phyloP scores from a whole-genome alignment of 331 rosid species.

The Quercus phellos region DNA sequence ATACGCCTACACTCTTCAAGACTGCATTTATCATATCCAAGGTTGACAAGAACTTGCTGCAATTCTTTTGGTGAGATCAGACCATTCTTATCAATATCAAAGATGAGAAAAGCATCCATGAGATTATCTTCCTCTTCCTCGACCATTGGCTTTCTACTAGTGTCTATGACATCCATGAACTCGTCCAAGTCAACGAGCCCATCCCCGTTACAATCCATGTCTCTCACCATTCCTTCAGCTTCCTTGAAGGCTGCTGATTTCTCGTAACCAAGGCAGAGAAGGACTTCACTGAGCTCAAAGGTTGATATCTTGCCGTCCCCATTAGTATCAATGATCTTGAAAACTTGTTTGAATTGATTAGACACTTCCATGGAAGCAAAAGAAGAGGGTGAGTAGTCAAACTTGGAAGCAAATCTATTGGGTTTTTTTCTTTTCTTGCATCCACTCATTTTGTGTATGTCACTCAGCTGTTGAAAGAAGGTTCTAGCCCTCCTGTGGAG shows the following conservation, averaged over 20 bases:
- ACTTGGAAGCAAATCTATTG: slow-evolving; percentile 25
- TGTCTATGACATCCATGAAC: slow-evolving; percentile 48
- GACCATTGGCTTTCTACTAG: background rate
- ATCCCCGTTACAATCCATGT: slow-evolving; percentile 57
- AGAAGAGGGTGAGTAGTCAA: slow-evolving; percentile 26
- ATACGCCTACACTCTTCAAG: slow-evolving; percentile 50
- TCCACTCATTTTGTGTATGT: background rate
- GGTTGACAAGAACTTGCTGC: slow-evolving; percentile 41
- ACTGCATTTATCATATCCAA: slow-evolving; percentile 53
- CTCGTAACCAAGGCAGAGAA: slow-evolving; percentile 41
- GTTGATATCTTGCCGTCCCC: slow-evolving; percentile 67
- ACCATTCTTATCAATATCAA: slow-evolving; percentile 54
- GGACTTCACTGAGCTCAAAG: slow-evolving; percentile 43
- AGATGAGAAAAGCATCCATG: slow-evolving; percentile 60
- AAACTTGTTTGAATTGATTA: slow-evolving; percentile 51
- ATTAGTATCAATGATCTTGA: slow-evolving; percentile 54
- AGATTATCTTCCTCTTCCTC: slow-evolving; percentile 21
- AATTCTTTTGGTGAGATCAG: slow-evolving; percentile 54
- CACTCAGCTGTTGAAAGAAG: slow-evolving; percentile 12
- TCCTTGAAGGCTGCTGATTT: slow-evolving; percentile 37
- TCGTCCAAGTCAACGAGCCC: slow-evolving; percentile 63
- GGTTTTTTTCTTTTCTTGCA: slow-evolving; percentile 8
- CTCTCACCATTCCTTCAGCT: slow-evolving; percentile 54
- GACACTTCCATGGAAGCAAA: slow-evolving; percentile 46
- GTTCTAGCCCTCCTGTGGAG: slow-evolving; percentile 25